Conservation (phyloP, 495 filamentous ascomycete species). For the Lichina pygmaea region DNA sequence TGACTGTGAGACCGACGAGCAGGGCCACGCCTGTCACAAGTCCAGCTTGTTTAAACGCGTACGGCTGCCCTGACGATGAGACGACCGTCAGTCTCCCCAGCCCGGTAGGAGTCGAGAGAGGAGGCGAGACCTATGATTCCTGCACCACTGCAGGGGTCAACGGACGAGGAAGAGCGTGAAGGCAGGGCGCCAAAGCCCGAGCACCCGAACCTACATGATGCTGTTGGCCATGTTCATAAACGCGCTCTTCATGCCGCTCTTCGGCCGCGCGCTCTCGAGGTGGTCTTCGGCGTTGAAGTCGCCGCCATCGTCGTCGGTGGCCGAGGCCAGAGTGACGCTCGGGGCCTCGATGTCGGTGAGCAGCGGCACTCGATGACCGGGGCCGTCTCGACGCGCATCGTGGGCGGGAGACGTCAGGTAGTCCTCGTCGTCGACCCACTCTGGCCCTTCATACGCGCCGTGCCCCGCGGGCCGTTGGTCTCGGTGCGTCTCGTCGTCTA, state of each 20-base stretch:
- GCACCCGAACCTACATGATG: constrained; percentile 33
- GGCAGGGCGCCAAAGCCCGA: background rate
- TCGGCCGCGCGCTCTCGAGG: constrained; percentile 31
- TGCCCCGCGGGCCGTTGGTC: constrained; percentile 12
- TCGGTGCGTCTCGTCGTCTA: constrained; percentile 18
- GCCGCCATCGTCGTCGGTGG: constrained; percentile 8
- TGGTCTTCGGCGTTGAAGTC: constrained; percentile 31
- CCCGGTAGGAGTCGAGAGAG: background rate
- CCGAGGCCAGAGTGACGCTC: constrained; percentile 47
- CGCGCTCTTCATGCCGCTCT: constrained; percentile 36
- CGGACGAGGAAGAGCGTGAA: background rate
- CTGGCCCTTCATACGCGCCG: constrained; percentile 6
- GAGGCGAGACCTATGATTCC: constrained; percentile 49
- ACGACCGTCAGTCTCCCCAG: background rate
- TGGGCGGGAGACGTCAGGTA: constrained; percentile 14
- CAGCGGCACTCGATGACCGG: constrained; percentile 36
- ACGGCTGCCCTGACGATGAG: constrained; percentile 42
- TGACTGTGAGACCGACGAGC: constrained; percentile 50
- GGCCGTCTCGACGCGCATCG: constrained; percentile 7
- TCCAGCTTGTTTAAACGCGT: constrained; percentile 78
- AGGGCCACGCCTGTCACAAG: constrained; percentile 54
- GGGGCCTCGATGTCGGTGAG: constrained; percentile 73
- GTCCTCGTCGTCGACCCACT: constrained; percentile 31
- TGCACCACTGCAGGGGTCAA: constrained; percentile 26
- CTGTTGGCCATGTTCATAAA: constrained; percentile 99